Evolutionary conservation across 2,329 filamentous ascomycete species (phyloP).

Genomic region (Botrytis fabae): DNA sequence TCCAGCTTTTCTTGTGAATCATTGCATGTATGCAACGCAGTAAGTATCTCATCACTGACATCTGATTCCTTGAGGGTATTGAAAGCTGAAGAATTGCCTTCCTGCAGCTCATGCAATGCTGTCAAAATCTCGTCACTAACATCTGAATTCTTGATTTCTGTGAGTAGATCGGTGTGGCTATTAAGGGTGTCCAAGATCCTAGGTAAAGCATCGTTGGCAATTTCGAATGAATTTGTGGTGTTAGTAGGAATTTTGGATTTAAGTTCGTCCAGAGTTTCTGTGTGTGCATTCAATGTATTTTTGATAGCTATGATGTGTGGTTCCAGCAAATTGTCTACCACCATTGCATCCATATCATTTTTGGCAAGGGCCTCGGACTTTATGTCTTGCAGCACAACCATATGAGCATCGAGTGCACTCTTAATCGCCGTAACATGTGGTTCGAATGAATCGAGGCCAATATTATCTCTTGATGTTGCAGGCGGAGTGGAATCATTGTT

Average conservation of each 20-base stretch:
- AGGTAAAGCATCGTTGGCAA: slow-evolving; percentile 18
- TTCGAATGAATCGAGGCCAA: slow-evolving; percentile 26
- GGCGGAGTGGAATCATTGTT: neutral
- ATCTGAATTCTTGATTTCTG: slow-evolving; percentile 39
- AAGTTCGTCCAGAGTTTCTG: slow-evolving; percentile 29
- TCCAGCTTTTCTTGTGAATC: slow-evolving; percentile 15
- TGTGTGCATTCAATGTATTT: slow-evolving; percentile 27
- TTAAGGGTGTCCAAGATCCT: slow-evolving; percentile 33
- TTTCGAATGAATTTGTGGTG: slow-evolving; percentile 27
- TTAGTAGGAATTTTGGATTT: slow-evolving; percentile 21
- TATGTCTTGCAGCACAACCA: slow-evolving; percentile 29
- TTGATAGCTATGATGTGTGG: slow-evolving; percentile 27
- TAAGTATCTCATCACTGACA: slow-evolving; percentile 40
- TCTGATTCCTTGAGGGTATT: slow-evolving; percentile 36
- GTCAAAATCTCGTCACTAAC: slow-evolving; percentile 39
- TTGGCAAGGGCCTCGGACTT: slow-evolving; percentile 15
- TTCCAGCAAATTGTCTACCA: slow-evolving; percentile 3
- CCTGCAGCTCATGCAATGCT: slow-evolving; percentile 34
- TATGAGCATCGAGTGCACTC: slow-evolving; percentile 30
- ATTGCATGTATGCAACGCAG: slow-evolving; percentile 33
- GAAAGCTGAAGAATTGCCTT: slow-evolving; percentile 30
- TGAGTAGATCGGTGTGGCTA: slow-evolving; percentile 32
- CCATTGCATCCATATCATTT: slow-evolving; percentile 2
- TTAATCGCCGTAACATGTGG: slow-evolving; percentile 32
- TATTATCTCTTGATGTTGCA: neutral